Percentiles rank a stretch among this genome's conserved stretches.
Conservation (phyloP, 1,284 basidiomycete genomes). For the Irpex lacteus region DNA sequence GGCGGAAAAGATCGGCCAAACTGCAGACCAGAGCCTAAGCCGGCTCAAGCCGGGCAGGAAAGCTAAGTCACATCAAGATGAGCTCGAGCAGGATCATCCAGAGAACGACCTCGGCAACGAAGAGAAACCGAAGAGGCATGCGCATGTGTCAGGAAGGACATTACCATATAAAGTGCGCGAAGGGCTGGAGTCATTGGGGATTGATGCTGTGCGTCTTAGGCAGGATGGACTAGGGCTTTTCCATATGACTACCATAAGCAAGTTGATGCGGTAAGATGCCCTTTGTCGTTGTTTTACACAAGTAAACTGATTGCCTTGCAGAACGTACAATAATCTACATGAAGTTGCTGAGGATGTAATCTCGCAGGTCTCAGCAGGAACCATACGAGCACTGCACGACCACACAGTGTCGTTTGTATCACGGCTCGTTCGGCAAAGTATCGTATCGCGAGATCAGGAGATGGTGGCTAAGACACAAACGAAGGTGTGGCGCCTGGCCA, state of each 20-base stretch:
- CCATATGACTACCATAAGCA: constrained; percentile 40
- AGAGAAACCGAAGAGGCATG: constrained; percentile 16
- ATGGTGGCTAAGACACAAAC: constrained; percentile 48
- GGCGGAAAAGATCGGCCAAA: constrained; percentile 42
- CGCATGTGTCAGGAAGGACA: constrained; percentile 34
- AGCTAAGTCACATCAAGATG: constrained; percentile 9
- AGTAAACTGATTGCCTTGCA: constrained; percentile 7
- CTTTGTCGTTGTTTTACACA: neutral
- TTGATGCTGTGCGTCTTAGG: constrained; percentile 41
- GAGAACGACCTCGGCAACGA: neutral
- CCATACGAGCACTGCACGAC: constrained; percentile 35
- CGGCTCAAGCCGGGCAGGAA: constrained; percentile 49
- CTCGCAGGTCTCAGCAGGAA: constrained; percentile 26
- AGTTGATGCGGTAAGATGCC: constrained; percentile 38
- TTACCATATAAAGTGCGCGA: constrained; percentile 43
- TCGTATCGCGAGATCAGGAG: constrained; percentile 57
- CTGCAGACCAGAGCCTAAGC: constrained; percentile 29
- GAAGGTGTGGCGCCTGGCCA: constrained; percentile 51
- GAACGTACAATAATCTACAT: constrained; percentile 32
- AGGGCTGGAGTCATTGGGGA: constrained; percentile 37
- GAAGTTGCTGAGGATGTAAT: constrained; percentile 28
- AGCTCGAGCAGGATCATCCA: neutral
- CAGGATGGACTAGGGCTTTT: constrained; percentile 47
- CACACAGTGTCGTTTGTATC: constrained; percentile 50
- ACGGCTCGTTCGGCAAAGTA: constrained; percentile 45